Evolutionary conservation across 2,329 filamentous ascomycete genomes (phyloP).

Genomic region (Xylariaceae sp.): DNA sequence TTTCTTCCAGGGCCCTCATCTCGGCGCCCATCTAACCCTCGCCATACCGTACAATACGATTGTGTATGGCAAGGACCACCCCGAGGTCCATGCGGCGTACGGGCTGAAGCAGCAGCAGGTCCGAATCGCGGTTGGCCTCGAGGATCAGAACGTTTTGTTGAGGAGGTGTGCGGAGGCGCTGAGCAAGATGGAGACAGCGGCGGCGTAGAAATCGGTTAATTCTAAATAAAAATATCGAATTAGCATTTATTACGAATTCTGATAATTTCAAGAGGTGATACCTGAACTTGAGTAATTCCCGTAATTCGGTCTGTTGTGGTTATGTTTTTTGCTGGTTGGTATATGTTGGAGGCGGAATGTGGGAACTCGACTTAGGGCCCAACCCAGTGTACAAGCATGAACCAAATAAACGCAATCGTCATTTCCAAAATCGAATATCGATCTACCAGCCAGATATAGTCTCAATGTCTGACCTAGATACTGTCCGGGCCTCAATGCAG

Average conservation of each 20-base stretch:
- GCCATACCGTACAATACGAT: constrained; percentile 55
- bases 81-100: constrained; percentile 46
- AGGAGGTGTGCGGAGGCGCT: constrained; percentile 13
- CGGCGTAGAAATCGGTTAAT: background rate
- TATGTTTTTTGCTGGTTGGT: background rate
- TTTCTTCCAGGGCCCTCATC: constrained; percentile 59
- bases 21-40: constrained; percentile 60
- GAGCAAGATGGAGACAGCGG: background rate
- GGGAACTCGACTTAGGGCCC: background rate
- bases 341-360: background rate
- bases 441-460: no score
- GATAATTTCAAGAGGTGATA: no score
- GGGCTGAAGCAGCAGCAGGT: constrained; percentile 51
- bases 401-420: background rate
- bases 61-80: constrained; percentile 50
- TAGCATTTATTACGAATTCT: background rate
- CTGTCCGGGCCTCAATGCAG: no score
- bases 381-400: background rate
- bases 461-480: no score
- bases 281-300: no score
- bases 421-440: no score
- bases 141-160: constrained; percentile 50
- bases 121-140: constrained; percentile 56
- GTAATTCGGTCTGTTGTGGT: background rate
- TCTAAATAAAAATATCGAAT: background rate